These are phyloP conservation scores for Mucor sp. DNA, from an alignment of 371 early-diverging fungal species.

Conservation along the genomic window DNA sequence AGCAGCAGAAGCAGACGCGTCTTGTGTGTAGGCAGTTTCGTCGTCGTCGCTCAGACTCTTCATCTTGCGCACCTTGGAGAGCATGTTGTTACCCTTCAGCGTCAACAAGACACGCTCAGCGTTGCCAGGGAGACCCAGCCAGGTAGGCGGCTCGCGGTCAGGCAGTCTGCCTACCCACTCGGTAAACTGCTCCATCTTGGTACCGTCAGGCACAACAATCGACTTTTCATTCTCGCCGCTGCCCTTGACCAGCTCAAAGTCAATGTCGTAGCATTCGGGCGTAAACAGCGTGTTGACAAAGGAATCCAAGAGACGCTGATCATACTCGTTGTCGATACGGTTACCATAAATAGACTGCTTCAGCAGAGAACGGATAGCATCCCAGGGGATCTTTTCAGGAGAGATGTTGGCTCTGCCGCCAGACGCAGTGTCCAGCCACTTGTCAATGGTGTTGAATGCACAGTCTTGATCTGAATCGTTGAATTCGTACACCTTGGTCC, in stretches of 20 bases:
- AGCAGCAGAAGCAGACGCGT: slow-evolving; percentile 2
- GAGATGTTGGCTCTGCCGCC: slow-evolving; percentile 87
- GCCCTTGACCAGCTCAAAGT: slow-evolving; percentile 77
- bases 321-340: slow-evolving; percentile 92
- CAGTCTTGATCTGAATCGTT: slow-evolving; percentile 96
- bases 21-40: slow-evolving; percentile 58
- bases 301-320: slow-evolving; percentile 86
- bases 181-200: slow-evolving; percentile 83
- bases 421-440: slow-evolving; percentile 86
- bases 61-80: slow-evolving; percentile 85
- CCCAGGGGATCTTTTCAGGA: slow-evolving; percentile 96
- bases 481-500: slow-evolving; percentile 97
- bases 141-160: slow-evolving; percentile 93
- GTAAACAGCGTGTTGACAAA: slow-evolving; percentile 86
- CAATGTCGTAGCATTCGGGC: slow-evolving; percentile 81
- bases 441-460: slow-evolving; percentile 86
- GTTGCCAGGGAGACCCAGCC: slow-evolving; percentile 95
- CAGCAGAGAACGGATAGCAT: slow-evolving; percentile 85
- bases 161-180: slow-evolving; percentile 89
- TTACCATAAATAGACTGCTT: slow-evolving; percentile 96
- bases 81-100: slow-evolving; percentile 70
- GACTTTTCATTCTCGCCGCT: slow-evolving; percentile 42
- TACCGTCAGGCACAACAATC: slow-evolving; percentile 86
- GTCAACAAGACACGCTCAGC: slow-evolving; percentile 92
- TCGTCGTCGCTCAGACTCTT: slow-evolving; percentile 85